Conservation (phyloP, 768 basidiomycete species). For the Auriculariales sp. region DNA sequence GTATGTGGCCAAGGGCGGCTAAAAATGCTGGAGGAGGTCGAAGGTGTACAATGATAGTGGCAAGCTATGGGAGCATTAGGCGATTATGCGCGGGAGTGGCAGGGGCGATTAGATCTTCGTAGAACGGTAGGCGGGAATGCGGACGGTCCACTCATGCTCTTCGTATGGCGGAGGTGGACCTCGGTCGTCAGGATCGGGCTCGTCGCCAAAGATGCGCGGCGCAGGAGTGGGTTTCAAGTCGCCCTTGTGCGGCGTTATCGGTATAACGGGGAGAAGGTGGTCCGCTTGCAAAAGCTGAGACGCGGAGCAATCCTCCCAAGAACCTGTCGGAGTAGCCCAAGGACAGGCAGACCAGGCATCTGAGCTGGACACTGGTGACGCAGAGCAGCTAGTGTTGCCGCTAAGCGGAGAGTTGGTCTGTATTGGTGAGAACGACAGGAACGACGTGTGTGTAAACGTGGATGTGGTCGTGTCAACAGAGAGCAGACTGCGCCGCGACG, state of each 20-base stretch:
- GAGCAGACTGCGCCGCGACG: background rate
- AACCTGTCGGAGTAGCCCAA: no score
- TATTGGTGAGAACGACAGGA: no score
- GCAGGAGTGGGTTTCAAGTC: background rate
- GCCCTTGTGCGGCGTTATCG: background rate
- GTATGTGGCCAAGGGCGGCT: no score
- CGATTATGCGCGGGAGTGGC: no score
- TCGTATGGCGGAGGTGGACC: slow-evolving; percentile 7
- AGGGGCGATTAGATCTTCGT: no score
- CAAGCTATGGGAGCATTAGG: no score
- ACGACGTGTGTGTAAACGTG: background rate
- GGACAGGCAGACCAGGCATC: background rate
- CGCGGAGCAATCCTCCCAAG: no score
- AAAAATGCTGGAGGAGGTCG: no score
- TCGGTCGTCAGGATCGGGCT: background rate
- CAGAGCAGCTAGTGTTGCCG: background rate
- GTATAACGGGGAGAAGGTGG: no score
- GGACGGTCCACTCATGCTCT: slow-evolving; percentile 8
- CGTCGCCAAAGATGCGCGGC: background rate
- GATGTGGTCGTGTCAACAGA: background rate
- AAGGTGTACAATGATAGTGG: no score
- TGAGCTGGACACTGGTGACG: background rate
- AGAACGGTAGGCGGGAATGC: slow-evolving; percentile 4
- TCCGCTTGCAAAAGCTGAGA: no score
- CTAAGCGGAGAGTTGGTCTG: no score